Base-by-base conservation (phyloP, 2,329 filamentous ascomycete species). In the Dothistroma septosporum region DNA sequence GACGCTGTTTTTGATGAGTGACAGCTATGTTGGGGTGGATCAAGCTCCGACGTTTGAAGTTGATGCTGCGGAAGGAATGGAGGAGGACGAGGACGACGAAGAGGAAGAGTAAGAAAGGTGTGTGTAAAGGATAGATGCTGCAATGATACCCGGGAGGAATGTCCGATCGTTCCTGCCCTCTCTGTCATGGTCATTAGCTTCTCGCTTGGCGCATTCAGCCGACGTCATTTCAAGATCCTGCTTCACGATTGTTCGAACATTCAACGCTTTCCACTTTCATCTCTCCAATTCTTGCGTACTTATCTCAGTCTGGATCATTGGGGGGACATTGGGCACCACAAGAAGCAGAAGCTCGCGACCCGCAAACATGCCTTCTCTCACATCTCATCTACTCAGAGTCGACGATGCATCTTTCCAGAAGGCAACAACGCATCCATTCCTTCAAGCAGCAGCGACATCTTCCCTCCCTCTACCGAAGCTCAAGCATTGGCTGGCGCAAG, bases 1-100 rank as follows among this genome's bases (percentile, higher is more conserved):
- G 72, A 97, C 93, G 75, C 80, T 97, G 65, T 96, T 91, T 78
- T 80, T 99, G 74, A 97, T 99, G 89, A 94, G 92, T 74, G 94
- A 99, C 78, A 93, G 90, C 75, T 99, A 99, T 75, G 85, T 97
- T 37, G 94, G 94, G 28, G 92, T 99, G 57, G 95, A 99, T 78
- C 94, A 99, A 78, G 95, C 96, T 72, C 91, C 92, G 58, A 86
- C 86, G 5, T 97, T 99, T 75, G 87, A 85, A 59, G 87, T 99
- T 49, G 87, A 84, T 57, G 94, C 90, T 31, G 90, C 88, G 1
- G 94, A 99, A 76, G 91, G 91, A 5, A 95, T 94, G 90, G 94
- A 97, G 60, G 91, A 97, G 72, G 92, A 96, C 75, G 90, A 92
- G 0, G 91, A 94, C 49, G 91, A 92, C 22, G 89, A 90, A 11